Conservation (phyloP, 768 basidiomycete species). For the Tulasnella sp. region DNA sequence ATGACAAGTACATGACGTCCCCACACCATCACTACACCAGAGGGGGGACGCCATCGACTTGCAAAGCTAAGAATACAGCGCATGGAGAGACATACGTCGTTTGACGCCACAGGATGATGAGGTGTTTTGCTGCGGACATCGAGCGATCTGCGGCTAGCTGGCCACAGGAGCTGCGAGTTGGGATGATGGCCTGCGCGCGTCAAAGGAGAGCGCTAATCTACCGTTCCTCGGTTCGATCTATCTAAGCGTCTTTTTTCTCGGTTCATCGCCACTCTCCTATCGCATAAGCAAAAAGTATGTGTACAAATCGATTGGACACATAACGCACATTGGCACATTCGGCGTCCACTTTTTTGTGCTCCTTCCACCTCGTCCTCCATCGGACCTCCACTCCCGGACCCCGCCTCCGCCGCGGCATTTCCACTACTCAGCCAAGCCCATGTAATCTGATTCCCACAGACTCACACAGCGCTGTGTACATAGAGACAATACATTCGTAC, state of each 20-base stretch:
- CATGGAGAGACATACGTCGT: not conserved
- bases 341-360: not conserved
- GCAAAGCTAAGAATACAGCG: not conserved
- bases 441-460: conserved; percentile 4
- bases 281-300: not conserved
- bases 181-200: not conserved
- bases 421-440: not conserved
- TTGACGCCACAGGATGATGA: not conserved
- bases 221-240: not conserved
- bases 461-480: not conserved
- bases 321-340: not conserved
- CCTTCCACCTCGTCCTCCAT: not conserved
- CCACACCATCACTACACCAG: not conserved
- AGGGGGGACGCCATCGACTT: not conserved
- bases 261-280: conserved; percentile 7
- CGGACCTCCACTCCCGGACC: not conserved
- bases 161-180: not conserved
- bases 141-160: not conserved
- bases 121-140: not conserved
- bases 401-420: conserved; percentile 13
- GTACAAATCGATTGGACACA: not conserved
- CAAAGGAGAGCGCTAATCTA: conserved; percentile 14
- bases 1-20: conserved; percentile 14
- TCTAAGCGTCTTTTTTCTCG: not conserved
- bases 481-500: not conserved